Conservation (phyloP, 2,329 filamentous ascomycete species). For the Colletotrichum musicola region DNA sequence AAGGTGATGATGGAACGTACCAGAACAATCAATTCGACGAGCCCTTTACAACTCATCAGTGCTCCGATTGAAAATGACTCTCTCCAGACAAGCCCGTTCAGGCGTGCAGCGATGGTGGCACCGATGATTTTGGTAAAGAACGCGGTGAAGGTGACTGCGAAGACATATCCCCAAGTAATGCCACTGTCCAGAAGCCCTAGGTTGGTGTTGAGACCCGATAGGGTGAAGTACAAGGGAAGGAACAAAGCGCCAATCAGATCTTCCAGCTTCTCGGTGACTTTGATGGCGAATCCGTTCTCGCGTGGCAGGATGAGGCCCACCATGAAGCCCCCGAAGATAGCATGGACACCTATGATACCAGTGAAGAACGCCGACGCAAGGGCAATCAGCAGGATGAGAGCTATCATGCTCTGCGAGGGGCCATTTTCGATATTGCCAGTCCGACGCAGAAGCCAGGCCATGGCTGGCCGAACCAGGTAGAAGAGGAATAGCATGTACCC, state of each 20-base stretch:
- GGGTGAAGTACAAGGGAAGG: slow-evolving; percentile 86
- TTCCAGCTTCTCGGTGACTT: slow-evolving; percentile 92
- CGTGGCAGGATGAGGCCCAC: slow-evolving; percentile 91
- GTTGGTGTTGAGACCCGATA: slow-evolving; percentile 84
- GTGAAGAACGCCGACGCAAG: slow-evolving; percentile 91
- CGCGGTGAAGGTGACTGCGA: slow-evolving; percentile 81
- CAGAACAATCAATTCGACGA: slow-evolving; percentile 86
- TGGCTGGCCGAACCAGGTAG: slow-evolving; percentile 78
- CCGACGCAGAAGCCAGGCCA: slow-evolving; percentile 79
- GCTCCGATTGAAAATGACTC: slow-evolving; percentile 84
- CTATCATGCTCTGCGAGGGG: slow-evolving; percentile 86
- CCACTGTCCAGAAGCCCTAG: slow-evolving; percentile 81
- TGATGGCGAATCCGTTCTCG: slow-evolving; percentile 90
- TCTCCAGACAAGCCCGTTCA: slow-evolving; percentile 81
- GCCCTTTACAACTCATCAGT: slow-evolving; percentile 89
- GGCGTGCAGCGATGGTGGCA: slow-evolving; percentile 77
- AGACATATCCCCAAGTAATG: slow-evolving; percentile 85
- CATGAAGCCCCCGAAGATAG: slow-evolving; percentile 94
- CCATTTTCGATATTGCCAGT: slow-evolving; percentile 87
- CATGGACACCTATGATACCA: slow-evolving; percentile 88
- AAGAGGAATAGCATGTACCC: slow-evolving; percentile 85
- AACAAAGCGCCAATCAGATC: slow-evolving; percentile 88
- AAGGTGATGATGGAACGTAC: too few relatives aligned
- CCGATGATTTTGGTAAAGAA: slow-evolving; percentile 83
- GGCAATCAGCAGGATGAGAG: slow-evolving; percentile 83